phyloP scores from a whole-genome alignment of 2,329 filamentous ascomycete species.

The Colletotrichum tanaceti region DNA sequence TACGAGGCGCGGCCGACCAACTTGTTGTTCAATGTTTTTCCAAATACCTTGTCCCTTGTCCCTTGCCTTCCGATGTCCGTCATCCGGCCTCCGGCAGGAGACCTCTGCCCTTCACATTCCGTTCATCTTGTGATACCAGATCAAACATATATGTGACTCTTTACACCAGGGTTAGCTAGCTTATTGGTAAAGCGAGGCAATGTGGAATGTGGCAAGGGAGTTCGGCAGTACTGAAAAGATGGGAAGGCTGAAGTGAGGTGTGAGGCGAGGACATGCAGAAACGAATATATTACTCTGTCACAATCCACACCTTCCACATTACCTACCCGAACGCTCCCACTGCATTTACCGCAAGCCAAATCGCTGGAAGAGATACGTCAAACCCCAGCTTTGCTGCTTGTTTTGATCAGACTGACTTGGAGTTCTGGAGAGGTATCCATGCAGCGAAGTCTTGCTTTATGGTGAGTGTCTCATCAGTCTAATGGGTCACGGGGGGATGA shows the following conservation, averaged over 20 bases:
- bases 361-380: neutral
- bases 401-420: neutral
- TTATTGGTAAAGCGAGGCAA: neutral
- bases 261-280: neutral
- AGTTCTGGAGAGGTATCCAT: neutral
- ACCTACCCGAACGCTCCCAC: neutral
- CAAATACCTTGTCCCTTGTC: neutral
- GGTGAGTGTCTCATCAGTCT: neutral
- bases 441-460: neutral
- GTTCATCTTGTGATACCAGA: neutral
- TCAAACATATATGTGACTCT: neutral
- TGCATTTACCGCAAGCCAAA: neutral
- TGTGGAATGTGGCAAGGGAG: neutral
- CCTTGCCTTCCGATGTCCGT: neutral
- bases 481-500: neutral
- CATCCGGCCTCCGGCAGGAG: neutral
- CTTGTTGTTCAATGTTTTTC: neutral
- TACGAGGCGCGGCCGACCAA: slow-evolving; percentile 7
- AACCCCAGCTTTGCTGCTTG: neutral
- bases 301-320: too few species aligned
- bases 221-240: too few species aligned
- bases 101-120: neutral
- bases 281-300: too few species aligned
- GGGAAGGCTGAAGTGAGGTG: too few species aligned
- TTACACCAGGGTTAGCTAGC: neutral